Base-by-base conservation (phyloP, 768 basidiomycete species). In the Panaeolus cyanescens region DNA sequence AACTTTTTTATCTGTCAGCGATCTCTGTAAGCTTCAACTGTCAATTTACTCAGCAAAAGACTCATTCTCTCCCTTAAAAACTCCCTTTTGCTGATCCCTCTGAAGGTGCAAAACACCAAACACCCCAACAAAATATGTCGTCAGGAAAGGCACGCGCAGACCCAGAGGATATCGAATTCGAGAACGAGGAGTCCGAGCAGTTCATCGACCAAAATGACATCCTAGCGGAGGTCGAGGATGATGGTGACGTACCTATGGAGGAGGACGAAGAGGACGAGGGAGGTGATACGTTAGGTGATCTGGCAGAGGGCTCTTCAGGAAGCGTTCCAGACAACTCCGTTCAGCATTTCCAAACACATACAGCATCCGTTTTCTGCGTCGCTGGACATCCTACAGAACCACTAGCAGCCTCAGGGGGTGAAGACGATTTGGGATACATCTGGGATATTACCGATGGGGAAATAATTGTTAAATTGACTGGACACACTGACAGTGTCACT, bases 361-460 rank as follows among this genome's bases (percentile, higher is more conserved):
- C 73, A 15, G 75, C 83, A 25, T 95, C 96, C 17, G 92, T 98
- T 32, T 99, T 97, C 72, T 76, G 88, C 32, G 80, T 99, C 36
- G 80, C 94, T 3, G 83, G 86, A 32, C 97, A 99, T 71, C 96
- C 97, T 0, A 85, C 85, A 13, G 80, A 89, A 61, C 86, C 90
- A 3, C 80, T 99, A 20, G 95, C 93, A 6, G 90, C 86, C 20
- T 95, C 95, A 1, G 97, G 97, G 28, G 97, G 95, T 19, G 95
- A 97, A 74, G 97, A 99, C 72, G 96, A 99, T 71, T 73, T 92
- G 0, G 97, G 93, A 34, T 99, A 93, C 76, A 85, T 99, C 66
- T 99, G 94, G 93, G 86, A 94, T 65, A 86, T 92, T 54, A 88
- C 86, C 2, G 87, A 89, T 42, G 93, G 94, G 13, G 88, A 92